These are phyloP conservation scores for Aureobasidium mangrovei DNA, from an alignment of 2,329 filamentous ascomycete species.

Conservation along the genomic window DNA sequence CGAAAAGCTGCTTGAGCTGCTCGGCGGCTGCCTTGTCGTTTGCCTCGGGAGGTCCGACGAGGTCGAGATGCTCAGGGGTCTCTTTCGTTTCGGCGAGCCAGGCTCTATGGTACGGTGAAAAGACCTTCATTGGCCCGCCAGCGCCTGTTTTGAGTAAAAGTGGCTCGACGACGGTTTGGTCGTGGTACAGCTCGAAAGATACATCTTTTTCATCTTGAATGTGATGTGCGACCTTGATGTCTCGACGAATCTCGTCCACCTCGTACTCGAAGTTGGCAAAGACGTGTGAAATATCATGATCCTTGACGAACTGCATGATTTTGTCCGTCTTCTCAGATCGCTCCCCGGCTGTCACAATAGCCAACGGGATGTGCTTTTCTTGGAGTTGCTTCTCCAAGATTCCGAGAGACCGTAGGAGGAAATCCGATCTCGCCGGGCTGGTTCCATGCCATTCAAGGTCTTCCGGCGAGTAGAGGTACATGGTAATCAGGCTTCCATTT, in stretches of 20 bases:
- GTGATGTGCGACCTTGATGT: constrained; percentile 35
- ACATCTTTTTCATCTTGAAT: constrained; percentile 29
- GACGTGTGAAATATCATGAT: constrained; percentile 38
- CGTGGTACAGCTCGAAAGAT: constrained; percentile 38
- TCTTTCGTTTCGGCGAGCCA: constrained; percentile 39
- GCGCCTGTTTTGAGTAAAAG: constrained; percentile 34
- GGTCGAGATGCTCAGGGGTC: constrained; percentile 36
- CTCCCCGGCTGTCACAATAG: constrained; percentile 36
- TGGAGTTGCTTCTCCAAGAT: constrained; percentile 39
- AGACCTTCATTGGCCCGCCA: constrained; percentile 43
- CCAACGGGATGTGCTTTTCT: constrained; percentile 41
- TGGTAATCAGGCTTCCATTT: constrained; percentile 35
- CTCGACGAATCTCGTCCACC: constrained; percentile 37
- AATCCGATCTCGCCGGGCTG: constrained; percentile 40
- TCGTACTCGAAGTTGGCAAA: constrained; percentile 42
- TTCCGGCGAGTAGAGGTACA: constrained; percentile 39
- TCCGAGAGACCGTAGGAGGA: constrained; percentile 37
- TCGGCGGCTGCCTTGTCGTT: constrained; percentile 38
- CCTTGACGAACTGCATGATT: constrained; percentile 36
- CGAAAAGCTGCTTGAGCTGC: constrained; percentile 50
- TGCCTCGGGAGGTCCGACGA: constrained; percentile 32
- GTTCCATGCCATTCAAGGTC: constrained; percentile 46
- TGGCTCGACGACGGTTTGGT: constrained; percentile 42
- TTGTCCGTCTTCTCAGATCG: constrained; percentile 35
- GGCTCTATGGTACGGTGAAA: constrained; percentile 41